These are phyloP conservation scores for Canna indica DNA, from an alignment of 176 grass and related monocot genomes.

Conservation along the genomic window DNA sequence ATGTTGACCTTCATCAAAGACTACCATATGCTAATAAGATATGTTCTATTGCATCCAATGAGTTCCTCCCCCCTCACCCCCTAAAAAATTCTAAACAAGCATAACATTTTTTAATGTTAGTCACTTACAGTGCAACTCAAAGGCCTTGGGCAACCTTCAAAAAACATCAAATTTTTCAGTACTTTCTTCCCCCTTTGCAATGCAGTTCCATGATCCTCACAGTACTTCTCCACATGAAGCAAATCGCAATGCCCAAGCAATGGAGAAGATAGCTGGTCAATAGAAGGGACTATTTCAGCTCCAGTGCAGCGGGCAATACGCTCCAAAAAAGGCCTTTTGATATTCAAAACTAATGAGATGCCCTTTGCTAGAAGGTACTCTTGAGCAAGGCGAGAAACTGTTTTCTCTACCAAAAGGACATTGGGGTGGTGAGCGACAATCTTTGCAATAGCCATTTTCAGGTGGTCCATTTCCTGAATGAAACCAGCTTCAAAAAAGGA, in stretches of 20 bases:
- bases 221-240: constrained; percentile 86
- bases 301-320: constrained; percentile 78
- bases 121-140: constrained; percentile 93
- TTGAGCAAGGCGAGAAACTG: constrained; percentile 77
- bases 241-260: constrained; percentile 76
- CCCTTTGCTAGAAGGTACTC: constrained; percentile 82
- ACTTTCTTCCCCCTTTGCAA: constrained; percentile 46
- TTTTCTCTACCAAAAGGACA: constrained; percentile 89
- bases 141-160: constrained; percentile 84
- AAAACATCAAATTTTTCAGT: constrained; percentile 86
- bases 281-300: constrained; percentile 81
- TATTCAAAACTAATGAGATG: constrained; percentile 93
- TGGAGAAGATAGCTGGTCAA: constrained; percentile 63
- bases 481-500: constrained; percentile 18
- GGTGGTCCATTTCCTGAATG: constrained; percentile 89
- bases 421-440: constrained; percentile 83
- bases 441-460: constrained; percentile 97
- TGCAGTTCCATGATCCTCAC: constrained; percentile 41
- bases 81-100: neutral
- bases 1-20: neutral
- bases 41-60: neutral
- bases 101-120: constrained; percentile 20
- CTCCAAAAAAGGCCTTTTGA: constrained; percentile 73
- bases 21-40: neutral
- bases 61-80: no score